phyloP scores from a whole-genome alignment of 495 filamentous ascomycete genomes.

The Neurospora terricola region DNA sequence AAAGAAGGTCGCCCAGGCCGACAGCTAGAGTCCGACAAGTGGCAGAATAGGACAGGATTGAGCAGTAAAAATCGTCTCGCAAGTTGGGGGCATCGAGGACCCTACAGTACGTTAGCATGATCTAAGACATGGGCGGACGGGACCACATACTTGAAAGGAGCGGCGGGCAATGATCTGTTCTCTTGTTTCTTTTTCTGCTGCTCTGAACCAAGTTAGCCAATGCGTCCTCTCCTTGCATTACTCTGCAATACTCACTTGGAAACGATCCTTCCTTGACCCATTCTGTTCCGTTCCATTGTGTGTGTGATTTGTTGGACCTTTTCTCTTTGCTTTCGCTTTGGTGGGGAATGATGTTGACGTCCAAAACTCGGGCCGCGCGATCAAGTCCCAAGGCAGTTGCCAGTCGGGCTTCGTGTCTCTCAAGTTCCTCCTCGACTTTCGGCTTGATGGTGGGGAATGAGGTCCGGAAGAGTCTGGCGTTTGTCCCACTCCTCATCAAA shows the following conservation, averaged over 20 bases:
- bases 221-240: background rate
- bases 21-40: conserved; percentile 70
- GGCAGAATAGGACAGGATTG: conserved; percentile 73
- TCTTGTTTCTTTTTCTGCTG: conserved; percentile 6
- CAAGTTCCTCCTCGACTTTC: conserved; percentile 46
- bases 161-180: conserved; percentile 45
- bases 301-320: conserved; percentile 8
- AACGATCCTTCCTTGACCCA: conserved; percentile 44
- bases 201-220: background rate
- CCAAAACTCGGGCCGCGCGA: conserved; percentile 49
- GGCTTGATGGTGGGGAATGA: conserved; percentile 44
- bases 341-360: conserved; percentile 15
- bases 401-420: conserved; percentile 64
- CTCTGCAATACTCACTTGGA: conserved; percentile 35
- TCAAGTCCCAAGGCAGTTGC: conserved; percentile 82
- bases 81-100: conserved; percentile 83
- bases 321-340: conserved; percentile 13
- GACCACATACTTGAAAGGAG: conserved; percentile 63
- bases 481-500: conserved; percentile 56
- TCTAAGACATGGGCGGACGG: background rate
- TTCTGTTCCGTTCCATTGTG: conserved; percentile 47
- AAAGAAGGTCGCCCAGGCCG: conserved; percentile 68
- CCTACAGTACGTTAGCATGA: conserved; percentile 23
- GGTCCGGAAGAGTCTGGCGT: conserved; percentile 64
- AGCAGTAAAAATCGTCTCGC: conserved; percentile 93